phyloP scores from a whole-genome alignment of 2,329 filamentous ascomycete species.

The Penicillium sp. region DNA sequence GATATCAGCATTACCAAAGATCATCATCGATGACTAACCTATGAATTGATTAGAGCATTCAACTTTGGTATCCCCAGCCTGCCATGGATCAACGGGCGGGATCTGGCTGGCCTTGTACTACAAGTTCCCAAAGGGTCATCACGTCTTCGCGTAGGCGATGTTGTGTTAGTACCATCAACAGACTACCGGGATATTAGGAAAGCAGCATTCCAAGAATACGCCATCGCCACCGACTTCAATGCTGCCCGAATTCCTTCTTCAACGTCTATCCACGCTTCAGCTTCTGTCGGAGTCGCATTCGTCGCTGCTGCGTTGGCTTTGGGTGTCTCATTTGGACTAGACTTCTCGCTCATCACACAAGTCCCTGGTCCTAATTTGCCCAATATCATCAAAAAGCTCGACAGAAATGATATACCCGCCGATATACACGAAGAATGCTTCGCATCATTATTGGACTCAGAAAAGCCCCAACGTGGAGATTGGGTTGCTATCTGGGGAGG shows the following conservation, averaged over 20 bases:
- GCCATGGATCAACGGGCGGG: conserved; percentile 68
- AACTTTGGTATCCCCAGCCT: conserved; percentile 68
- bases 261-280: conserved; percentile 56
- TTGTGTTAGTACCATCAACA: conserved; percentile 65
- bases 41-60: conserved; percentile 55
- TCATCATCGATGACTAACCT: neutral
- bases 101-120: conserved; percentile 66
- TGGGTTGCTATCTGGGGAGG: conserved; percentile 76
- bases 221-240: conserved; percentile 65
- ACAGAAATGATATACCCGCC: conserved; percentile 52
- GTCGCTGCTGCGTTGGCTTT: conserved; percentile 67
- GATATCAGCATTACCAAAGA: neutral
- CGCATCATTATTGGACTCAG: conserved; percentile 51
- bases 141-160: conserved; percentile 58
- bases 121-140: conserved; percentile 44
- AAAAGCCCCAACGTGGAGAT: conserved; percentile 61
- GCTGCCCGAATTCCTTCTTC: conserved; percentile 60
- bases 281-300: conserved; percentile 69
- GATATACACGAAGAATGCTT: conserved; percentile 67
- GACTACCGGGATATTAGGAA: conserved; percentile 73
- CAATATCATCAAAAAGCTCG: conserved; percentile 49
- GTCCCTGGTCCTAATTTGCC: conserved; percentile 61
- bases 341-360: conserved; percentile 51
- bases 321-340: conserved; percentile 68
- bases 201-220: conserved; percentile 70